These are phyloP conservation scores for Trichoderma sp. DNA, from an alignment of 2,329 filamentous ascomycete species.

Conservation along the genomic window DNA sequence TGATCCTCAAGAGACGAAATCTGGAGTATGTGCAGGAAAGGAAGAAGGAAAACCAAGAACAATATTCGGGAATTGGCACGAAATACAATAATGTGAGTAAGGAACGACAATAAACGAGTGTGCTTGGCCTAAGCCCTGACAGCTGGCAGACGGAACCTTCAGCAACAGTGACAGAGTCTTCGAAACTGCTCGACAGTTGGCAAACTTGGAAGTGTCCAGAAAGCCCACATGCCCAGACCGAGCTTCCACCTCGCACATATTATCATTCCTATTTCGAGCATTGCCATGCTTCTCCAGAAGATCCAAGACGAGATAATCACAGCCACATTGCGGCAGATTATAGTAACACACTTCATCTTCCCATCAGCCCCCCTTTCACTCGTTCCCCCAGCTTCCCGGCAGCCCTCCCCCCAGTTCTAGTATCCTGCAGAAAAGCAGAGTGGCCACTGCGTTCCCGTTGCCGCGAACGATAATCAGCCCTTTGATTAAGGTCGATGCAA, in stretches of 20 bases:
- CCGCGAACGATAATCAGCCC: not conserved
- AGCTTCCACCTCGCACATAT: not conserved
- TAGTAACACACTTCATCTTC: not conserved
- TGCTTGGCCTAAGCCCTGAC: not conserved
- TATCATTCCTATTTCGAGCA: not conserved
- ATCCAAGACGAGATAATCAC: not conserved
- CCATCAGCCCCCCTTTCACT: not conserved
- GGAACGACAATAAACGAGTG: not conserved
- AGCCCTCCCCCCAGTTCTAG: not conserved
- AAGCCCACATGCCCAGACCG: not conserved
- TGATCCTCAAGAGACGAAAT: not conserved
- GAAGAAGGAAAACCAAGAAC: not conserved
- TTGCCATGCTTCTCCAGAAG: not conserved
- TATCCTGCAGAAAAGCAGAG: conserved; percentile 1
- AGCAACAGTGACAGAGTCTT: not conserved
- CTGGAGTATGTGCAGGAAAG: not conserved
- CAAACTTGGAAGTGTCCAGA: not conserved
- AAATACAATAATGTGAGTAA: not conserved
- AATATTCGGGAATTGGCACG: no score
- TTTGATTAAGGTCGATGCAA: conserved; percentile 16
- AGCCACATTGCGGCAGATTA: not conserved
- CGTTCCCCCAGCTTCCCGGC: not conserved
- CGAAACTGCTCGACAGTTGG: conserved; percentile 9
- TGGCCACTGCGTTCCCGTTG: conserved; percentile 16
- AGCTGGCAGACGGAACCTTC: conserved; percentile 11